phyloP scores from a whole-genome alignment of 441 rosid species.

The Syzygium malaccense region DNA sequence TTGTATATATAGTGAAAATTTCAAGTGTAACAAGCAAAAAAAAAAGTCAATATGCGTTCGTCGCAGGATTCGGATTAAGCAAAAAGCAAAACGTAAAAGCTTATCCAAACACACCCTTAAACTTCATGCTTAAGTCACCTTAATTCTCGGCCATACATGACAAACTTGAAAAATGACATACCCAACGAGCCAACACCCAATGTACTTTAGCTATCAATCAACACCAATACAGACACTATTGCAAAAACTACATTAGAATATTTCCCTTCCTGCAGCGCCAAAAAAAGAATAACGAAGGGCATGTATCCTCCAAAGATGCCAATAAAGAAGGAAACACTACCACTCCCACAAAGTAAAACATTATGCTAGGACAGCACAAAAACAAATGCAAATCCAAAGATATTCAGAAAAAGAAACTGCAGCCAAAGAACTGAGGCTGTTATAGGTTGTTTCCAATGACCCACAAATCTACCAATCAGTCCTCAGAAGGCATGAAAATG shows the following conservation, averaged over 20 bases:
- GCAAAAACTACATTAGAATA: background rate
- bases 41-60: background rate
- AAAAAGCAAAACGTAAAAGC: background rate
- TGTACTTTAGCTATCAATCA: background rate
- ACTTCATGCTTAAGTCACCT: background rate
- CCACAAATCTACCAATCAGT: background rate
- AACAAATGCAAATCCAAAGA: background rate
- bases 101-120: background rate
- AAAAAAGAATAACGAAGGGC: background rate
- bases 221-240: background rate
- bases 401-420: background rate
- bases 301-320: background rate
- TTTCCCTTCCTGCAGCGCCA: background rate
- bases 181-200: no score
- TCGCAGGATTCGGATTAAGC: background rate
- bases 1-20: background rate
- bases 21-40: background rate
- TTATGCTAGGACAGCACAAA: background rate
- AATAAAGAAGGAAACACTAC: background rate
- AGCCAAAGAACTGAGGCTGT: background rate
- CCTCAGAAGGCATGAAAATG: background rate
- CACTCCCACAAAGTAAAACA: background rate
- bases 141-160: background rate
- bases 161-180: background rate
- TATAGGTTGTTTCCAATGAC: background rate